Conservation (phyloP, 2,329 filamentous ascomycete species). For the Ceratocystis huliohia region DNA sequence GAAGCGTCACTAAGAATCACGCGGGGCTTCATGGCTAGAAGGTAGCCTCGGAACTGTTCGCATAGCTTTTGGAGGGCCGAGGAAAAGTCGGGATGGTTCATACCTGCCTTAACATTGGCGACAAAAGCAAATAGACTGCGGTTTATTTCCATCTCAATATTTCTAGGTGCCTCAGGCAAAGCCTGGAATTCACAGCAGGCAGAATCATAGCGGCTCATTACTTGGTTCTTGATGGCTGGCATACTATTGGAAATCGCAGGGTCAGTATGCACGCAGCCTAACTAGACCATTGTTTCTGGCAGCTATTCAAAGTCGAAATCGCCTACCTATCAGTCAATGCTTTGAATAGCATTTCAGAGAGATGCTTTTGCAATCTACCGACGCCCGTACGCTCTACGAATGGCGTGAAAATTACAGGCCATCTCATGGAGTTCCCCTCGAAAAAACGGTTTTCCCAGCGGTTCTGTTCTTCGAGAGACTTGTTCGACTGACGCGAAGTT, state of each 20-base stretch:
- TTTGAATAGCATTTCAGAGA: conserved; percentile 41
- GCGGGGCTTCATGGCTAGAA: conserved; percentile 37
- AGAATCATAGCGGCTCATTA: conserved; percentile 35
- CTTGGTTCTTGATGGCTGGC: conserved; percentile 42
- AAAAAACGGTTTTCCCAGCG: conserved; percentile 44
- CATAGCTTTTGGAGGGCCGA: conserved; percentile 36
- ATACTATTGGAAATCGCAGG: conserved; percentile 28
- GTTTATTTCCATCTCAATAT: conserved; percentile 53
- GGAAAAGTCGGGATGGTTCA: conserved; percentile 39
- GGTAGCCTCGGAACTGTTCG: conserved; percentile 38
- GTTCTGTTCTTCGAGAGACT: conserved; percentile 40
- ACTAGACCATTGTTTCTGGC: background rate
- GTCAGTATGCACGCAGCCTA: background rate
- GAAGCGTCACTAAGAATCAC: conserved; percentile 32
- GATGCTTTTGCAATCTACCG: conserved; percentile 38
- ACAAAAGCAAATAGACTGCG: conserved; percentile 48
- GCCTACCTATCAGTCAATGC: conserved; percentile 41
- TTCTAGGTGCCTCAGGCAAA: conserved; percentile 55
- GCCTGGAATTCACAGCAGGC: conserved; percentile 43
- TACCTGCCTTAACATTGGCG: conserved; percentile 37
- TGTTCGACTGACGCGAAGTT: conserved; percentile 52
- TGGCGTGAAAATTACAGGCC: conserved; percentile 37
- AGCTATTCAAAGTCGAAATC: background rate
- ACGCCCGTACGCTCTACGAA: conserved; percentile 42
- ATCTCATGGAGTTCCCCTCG: conserved; percentile 31